Percentiles rank a stretch among this genome's conserved stretches.
These are phyloP conservation scores for Malus hybrid DNA, from an alignment of 331 rosid genomes.

Conservation along the genomic window DNA sequence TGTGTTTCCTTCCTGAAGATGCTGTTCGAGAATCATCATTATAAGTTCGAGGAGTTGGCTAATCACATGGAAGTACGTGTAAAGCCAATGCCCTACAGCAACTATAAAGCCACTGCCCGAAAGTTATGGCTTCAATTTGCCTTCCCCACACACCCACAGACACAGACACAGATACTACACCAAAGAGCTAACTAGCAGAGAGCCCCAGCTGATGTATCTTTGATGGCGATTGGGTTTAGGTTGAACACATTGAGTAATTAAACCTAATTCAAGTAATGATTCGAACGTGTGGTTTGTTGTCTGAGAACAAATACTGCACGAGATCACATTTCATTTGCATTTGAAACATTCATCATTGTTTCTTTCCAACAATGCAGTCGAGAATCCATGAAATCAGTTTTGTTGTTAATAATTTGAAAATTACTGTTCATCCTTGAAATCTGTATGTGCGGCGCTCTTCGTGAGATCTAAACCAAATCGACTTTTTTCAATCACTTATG, in stretches of 20 bases:
- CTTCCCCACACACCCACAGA: constrained; percentile 10
- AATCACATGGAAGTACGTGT: constrained; percentile 61
- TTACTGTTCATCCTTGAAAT: background rate
- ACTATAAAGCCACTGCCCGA: constrained; percentile 39
- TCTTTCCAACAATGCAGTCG: background rate
- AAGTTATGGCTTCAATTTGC: constrained; percentile 47
- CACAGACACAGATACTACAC: background rate
- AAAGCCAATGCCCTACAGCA: constrained; percentile 47
- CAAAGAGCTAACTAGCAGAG: background rate
- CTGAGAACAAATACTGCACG: background rate
- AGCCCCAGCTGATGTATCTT: background rate
- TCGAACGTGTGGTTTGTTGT: constrained; percentile 17
- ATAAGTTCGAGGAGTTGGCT: constrained; percentile 30
- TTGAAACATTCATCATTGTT: constrained; percentile 7
- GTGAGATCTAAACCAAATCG: background rate
- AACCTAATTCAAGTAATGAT: background rate
- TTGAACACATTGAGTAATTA: background rate
- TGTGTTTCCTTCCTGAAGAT: constrained; percentile 31
- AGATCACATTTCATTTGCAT: background rate
- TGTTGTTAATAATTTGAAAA: background rate
- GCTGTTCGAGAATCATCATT: constrained; percentile 41
- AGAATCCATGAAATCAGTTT: background rate
- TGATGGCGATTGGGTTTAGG: background rate
- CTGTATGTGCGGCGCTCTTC: background rate
- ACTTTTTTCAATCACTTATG: background rate